Evolutionary conservation across 495 filamentous ascomycete genomes (phyloP).

Genomic region (Aspergillus leporis): DNA sequence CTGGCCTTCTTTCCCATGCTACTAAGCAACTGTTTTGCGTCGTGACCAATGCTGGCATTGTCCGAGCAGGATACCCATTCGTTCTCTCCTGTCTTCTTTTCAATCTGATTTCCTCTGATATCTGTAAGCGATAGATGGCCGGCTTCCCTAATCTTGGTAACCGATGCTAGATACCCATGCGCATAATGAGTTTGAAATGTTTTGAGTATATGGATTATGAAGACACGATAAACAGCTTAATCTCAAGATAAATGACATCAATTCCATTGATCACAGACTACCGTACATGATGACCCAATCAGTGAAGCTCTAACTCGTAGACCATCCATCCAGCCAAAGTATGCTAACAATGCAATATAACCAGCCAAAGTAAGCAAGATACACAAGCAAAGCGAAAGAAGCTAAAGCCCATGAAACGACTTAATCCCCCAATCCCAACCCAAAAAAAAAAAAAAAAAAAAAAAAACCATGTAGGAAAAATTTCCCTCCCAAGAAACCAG

Average conservation of each 20-base stretch:
- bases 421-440: too few relatives aligned
- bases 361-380: not conserved
- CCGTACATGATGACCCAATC: not conserved
- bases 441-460: too few relatives aligned
- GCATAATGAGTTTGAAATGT: slow-evolving; percentile 1
- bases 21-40: not conserved
- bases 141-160: slow-evolving; percentile 1
- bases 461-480: too few relatives aligned
- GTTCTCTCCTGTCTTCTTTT: not conserved
- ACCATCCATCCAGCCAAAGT: not conserved
- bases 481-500: too few relatives aligned
- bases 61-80: not conserved
- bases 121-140: slow-evolving; percentile 2
- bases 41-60: slow-evolving; percentile 6
- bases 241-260: not conserved
- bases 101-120: not conserved
- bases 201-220: slow-evolving; percentile 1
- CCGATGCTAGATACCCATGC: not conserved
- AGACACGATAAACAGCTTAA: not conserved
- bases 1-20: not conserved
- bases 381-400: too few relatives aligned
- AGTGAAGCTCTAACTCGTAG: not conserved
- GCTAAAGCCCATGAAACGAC: too few relatives aligned
- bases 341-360: not conserved
- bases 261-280: not conserved